Conservation (phyloP, 805 yeast genomes). For the Saccharomyces paradoxus region DNA sequence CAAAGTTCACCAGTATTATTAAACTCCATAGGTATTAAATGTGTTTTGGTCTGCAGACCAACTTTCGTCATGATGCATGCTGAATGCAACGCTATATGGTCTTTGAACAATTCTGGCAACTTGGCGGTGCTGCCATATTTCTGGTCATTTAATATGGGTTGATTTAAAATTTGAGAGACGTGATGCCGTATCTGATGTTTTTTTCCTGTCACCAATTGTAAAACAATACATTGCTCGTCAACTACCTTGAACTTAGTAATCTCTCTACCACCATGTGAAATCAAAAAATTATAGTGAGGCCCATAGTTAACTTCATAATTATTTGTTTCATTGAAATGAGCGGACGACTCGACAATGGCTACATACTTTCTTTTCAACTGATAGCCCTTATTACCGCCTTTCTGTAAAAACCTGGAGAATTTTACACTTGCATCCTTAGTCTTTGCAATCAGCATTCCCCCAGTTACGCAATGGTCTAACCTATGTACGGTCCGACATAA, state of each 20-base stretch:
- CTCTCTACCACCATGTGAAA: background rate
- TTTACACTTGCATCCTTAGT: constrained; percentile 27
- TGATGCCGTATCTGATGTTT: constrained; percentile 37
- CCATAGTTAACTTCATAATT: constrained; percentile 9
- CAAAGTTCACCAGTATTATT: constrained; percentile 2
- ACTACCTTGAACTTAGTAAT: constrained; percentile 12
- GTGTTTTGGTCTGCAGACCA: constrained; percentile 25
- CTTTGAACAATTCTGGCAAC: constrained; percentile 2
- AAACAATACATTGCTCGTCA: constrained; percentile 17
- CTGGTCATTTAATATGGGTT: constrained; percentile 29
- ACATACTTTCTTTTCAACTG: constrained; percentile 31
- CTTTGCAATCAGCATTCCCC: constrained; percentile 34
- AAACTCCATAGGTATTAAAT: constrained; percentile 21
- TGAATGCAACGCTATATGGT: constrained; percentile 35
- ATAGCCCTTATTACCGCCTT: constrained; percentile 33
- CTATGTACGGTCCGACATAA: constrained; percentile 32
- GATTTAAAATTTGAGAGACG: constrained; percentile 13
- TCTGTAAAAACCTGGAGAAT: constrained; percentile 28
- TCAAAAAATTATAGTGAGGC: constrained; percentile 2
- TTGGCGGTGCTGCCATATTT: constrained; percentile 17
- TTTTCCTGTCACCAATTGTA: constrained; percentile 33
- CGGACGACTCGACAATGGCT: constrained; percentile 16
- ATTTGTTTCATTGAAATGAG: background rate
- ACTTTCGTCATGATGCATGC: constrained; percentile 27
- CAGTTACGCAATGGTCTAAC: constrained; percentile 34